These are phyloP conservation scores for Phialocephala sp. DNA, from an alignment of 2,329 filamentous ascomycete species.

Conservation along the genomic window DNA sequence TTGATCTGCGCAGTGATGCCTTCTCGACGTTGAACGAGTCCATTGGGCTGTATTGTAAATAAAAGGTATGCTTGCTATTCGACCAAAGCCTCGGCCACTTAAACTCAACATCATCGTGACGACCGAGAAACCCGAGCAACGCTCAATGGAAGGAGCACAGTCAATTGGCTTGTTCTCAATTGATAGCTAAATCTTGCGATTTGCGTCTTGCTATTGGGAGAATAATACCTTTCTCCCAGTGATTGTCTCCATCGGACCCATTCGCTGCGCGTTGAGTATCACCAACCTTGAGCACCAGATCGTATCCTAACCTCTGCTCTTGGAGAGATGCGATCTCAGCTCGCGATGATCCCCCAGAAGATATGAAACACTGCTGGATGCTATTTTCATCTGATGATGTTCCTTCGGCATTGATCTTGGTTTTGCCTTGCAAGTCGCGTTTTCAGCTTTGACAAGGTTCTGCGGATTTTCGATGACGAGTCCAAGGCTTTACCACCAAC, in stretches of 20 bases:
- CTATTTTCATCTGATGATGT: neutral
- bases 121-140: neutral
- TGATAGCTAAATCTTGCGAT: neutral
- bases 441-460: slow-evolving; percentile 7
- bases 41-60: neutral
- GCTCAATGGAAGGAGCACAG: neutral
- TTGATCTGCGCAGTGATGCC: slow-evolving; percentile 15
- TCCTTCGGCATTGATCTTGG: slow-evolving; percentile 1
- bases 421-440: neutral
- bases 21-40: neutral
- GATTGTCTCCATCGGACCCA: neutral
- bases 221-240: neutral
- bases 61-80: neutral
- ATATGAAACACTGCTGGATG: neutral
- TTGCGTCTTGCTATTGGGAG: neutral
- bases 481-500: neutral
- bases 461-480: neutral
- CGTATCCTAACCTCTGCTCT: neutral
- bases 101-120: neutral
- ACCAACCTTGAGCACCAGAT: neutral
- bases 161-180: neutral
- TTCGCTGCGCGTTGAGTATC: neutral
- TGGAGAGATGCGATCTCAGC: neutral
- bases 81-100: neutral
- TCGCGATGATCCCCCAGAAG: neutral